Evolutionary conservation across 2,329 filamentous ascomycete genomes (phyloP).

Genomic region (Penicillium crustosum): DNA sequence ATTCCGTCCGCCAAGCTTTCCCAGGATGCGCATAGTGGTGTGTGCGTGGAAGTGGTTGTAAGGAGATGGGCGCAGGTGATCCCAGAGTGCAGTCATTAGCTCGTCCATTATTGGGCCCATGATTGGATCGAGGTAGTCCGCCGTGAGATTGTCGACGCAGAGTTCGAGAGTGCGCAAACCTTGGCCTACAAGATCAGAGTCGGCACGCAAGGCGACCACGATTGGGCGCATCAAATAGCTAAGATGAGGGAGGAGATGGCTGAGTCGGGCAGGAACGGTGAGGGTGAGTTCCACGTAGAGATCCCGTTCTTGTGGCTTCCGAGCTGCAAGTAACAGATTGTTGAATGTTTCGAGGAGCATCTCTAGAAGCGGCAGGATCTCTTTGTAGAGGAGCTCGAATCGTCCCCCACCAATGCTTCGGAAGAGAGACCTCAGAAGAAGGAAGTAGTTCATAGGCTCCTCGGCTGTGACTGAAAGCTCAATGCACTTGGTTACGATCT

Average conservation of each 20-base stretch:
- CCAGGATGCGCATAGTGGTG: constrained; percentile 94
- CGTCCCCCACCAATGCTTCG: constrained; percentile 94
- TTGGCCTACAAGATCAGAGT: constrained; percentile 91
- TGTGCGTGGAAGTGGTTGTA: constrained; percentile 98
- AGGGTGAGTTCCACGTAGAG: constrained; percentile 96
- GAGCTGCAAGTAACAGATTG: constrained; percentile 84
- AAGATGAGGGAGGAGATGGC: constrained; percentile 90
- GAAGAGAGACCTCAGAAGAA: constrained; percentile 87
- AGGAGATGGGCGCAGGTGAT: constrained; percentile 87
- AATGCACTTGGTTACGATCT: constrained; percentile 96
- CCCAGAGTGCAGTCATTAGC: constrained; percentile 95
- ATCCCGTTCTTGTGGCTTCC: constrained; percentile 87
- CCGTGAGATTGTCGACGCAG: constrained; percentile 96
- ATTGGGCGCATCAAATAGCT: constrained; percentile 96
- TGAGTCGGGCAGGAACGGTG: constrained; percentile 90
- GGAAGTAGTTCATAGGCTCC: constrained; percentile 98
- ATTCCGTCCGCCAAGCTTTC: constrained; percentile 93
- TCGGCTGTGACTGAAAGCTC: constrained; percentile 93
- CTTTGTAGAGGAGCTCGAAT: constrained; percentile 97
- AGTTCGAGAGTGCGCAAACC: constrained; percentile 90
- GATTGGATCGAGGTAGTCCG: constrained; percentile 96
- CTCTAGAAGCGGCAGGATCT: constrained; percentile 91
- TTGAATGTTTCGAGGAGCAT: constrained; percentile 98
- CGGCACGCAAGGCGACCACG: constrained; percentile 89
- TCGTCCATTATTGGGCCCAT: constrained; percentile 99